Percentiles rank a stretch among this genome's conserved stretches.
These are phyloP conservation scores for Lactarius deliciosus DNA, from an alignment of 768 basidiomycete species.

Conservation along the genomic window DNA sequence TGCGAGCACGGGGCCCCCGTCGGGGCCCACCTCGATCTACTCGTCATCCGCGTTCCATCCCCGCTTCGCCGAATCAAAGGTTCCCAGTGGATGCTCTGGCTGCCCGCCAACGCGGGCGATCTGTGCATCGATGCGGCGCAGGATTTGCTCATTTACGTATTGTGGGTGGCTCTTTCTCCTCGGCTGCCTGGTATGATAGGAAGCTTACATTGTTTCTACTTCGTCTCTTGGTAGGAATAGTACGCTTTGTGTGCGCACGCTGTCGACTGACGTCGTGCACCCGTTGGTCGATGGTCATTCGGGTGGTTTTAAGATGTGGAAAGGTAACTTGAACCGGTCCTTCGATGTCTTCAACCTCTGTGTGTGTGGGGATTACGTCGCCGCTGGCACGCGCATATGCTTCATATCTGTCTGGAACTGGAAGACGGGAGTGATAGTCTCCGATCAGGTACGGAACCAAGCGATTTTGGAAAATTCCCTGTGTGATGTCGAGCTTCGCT, in stretches of 20 bases:
- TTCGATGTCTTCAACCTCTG: background rate
- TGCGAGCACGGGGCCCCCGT: background rate
- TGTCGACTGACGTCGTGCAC: constrained; percentile 9
- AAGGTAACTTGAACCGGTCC: background rate
- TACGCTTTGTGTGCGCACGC: constrained; percentile 5
- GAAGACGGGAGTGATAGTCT: constrained; percentile 18
- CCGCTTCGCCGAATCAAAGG: constrained; percentile 6
- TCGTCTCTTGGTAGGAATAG: background rate
- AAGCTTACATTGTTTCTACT: background rate
- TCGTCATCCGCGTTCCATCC: constrained; percentile 20
- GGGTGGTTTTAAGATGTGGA: background rate
- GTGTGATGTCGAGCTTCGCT: background rate
- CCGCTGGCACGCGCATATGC: constrained; percentile 4
- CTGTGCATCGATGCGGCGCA: constrained; percentile 19
- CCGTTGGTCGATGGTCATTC: constrained; percentile 1
- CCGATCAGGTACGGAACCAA: constrained; percentile 3
- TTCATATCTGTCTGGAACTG: constrained; percentile 25
- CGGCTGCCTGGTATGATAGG: background rate
- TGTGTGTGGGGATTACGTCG: constrained; percentile 16
- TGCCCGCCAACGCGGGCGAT: background rate
- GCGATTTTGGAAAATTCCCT: background rate
- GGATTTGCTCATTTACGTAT: constrained; percentile 18
- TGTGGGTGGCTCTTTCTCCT: constrained; percentile 6
- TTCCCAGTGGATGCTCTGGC: constrained; percentile 11
- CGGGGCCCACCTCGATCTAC: background rate